These are phyloP conservation scores for Zizania latifolia DNA, from an alignment of 176 grass and related monocot genomes.

Conservation along the genomic window DNA sequence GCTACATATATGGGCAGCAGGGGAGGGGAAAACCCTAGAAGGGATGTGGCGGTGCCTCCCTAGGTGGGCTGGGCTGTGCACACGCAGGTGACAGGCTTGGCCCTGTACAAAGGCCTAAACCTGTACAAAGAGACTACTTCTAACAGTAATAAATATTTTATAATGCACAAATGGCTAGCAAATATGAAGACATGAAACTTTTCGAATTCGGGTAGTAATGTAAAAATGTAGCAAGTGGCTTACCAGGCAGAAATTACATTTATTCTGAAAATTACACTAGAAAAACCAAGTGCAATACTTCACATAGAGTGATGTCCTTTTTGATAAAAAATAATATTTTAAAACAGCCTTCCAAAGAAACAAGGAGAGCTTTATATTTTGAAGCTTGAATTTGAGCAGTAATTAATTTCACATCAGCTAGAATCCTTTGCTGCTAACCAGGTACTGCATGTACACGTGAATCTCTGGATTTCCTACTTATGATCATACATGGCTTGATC, in stretches of 20 bases:
- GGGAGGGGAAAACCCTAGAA: too few relatives aligned
- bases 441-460: not conserved
- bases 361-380: not conserved
- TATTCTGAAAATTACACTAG: not conserved
- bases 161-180: not conserved
- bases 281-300: not conserved
- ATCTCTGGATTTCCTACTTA: not conserved
- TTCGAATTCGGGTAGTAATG: not conserved
- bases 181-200: not conserved
- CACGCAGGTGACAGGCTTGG: too few relatives aligned
- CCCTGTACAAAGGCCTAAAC: too few relatives aligned
- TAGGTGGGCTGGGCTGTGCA: too few relatives aligned
- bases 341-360: not conserved
- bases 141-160: not conserved
- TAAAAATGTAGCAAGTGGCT: not conserved
- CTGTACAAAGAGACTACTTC: too few relatives aligned
- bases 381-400: not conserved
- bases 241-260: not conserved
- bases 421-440: not conserved
- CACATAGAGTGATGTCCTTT: not conserved
- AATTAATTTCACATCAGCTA: not conserved
- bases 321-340: not conserved
- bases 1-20: too few relatives aligned
- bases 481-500: not conserved
- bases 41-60: too few relatives aligned